Evolutionary conservation across 2,329 filamentous ascomycete species (phyloP), one percentile per base, ranked within the genome.

Genomic region (Cladosporium sp.): DNA sequence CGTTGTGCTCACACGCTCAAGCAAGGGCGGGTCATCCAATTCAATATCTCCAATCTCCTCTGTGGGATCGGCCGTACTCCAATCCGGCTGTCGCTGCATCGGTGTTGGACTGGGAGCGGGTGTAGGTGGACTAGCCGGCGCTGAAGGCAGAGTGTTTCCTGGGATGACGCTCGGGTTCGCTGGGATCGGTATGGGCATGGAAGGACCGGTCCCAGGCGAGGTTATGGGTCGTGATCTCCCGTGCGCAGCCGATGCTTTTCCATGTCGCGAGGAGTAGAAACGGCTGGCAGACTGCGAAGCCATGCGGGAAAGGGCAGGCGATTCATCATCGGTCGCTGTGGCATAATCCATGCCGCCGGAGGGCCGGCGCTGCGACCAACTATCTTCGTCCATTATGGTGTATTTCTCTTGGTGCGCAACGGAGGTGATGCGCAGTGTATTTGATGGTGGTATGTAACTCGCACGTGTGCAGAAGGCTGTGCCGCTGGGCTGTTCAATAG

Each of bases 61-160:
- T 69, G 90, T 85, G 61, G 91, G 88, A 42, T 87, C 87, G 19
- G 87, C 87, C 62, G 86, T 85, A 69, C 86, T 90, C 89, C 89
- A 92, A 74, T 90, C 88, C 14, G 82, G 82, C n/a, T 78, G 79
- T 63, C 83, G 75, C 63, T 85, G 82, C 64, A 83, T 83, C 20
- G 85, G 85, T 15, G 84, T 86, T 5, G 85, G 85, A 69, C 83
- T 86, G 6, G 85, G 85, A 28, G 85, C 85, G 11, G 85, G 85
- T n/a, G 85, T 88, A 15, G 85, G 85, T 64, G 85, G 85, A 51
- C 84, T 87, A 12, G 84, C 82, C 19, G 85, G 84, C 56, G 84
- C 84, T 5, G 85, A 87, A 17, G 84, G 83, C 8, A 86, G 78
- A n/a, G 85, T 80, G 65, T 80, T 85, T 62, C 83, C 78, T 36